Evolutionary conservation across 176 grass and related monocot species (phyloP).

Genomic region (Pontederia paniculata): DNA sequence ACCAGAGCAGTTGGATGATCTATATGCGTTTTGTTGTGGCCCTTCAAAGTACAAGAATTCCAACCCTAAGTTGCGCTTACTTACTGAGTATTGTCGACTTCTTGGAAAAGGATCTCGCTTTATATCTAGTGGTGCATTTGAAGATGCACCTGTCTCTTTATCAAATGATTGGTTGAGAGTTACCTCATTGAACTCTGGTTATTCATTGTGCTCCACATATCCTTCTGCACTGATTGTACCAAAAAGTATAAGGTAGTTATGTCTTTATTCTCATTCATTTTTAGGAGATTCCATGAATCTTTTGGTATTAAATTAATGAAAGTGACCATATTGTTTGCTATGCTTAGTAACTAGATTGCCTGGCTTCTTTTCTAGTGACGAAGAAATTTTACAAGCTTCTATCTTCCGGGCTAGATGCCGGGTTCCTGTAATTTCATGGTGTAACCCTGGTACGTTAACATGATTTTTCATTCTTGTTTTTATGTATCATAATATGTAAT

Average conservation of each 20-base stretch:
- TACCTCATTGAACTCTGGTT: constrained; percentile 63
- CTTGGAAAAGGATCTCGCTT: constrained; percentile 33
- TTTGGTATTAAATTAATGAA: too few species aligned
- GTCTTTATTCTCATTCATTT: too few species aligned
- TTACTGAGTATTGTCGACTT: constrained; percentile 72
- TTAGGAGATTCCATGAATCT: too few species aligned
- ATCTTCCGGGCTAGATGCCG: constrained; percentile 70
- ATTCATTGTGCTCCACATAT: constrained; percentile 88
- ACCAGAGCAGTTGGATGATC: constrained; percentile 56
- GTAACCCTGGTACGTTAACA: constrained; percentile 46
- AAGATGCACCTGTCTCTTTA: constrained; percentile 29
- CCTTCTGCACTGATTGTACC: constrained; percentile 75
- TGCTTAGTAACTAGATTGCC: not conserved
- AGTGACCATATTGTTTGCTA: too few species aligned
- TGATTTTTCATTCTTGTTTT: not conserved
- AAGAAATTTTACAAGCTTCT: constrained; percentile 88
- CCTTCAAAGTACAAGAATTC: constrained; percentile 52
- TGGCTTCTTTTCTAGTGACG: constrained; percentile 39
- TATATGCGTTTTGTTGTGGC: constrained; percentile 77
- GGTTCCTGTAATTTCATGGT: constrained; percentile 93
- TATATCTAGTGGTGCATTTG: constrained; percentile 19
- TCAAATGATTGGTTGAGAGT: constrained; percentile 66
- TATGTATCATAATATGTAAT: not conserved
- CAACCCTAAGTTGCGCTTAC: constrained; percentile 65
- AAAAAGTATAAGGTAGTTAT: constrained; percentile 62